Evolutionary conservation across 768 basidiomycete species (phyloP).

Genomic region (Lentinula sp.): DNA sequence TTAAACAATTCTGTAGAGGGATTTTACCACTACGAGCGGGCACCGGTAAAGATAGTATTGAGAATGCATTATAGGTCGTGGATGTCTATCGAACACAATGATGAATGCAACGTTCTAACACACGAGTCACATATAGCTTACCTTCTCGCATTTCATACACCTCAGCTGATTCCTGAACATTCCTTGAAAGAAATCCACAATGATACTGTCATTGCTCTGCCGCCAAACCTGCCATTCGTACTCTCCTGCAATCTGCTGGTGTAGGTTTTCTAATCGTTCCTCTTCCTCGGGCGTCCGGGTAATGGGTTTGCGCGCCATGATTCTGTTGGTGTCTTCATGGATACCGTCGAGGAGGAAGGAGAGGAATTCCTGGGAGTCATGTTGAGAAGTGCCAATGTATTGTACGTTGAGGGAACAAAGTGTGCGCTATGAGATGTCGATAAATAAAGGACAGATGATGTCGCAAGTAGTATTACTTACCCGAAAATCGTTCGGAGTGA

Average conservation of each 20-base stretch:
- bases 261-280: constrained; percentile 80
- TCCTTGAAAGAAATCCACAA: constrained; percentile 97
- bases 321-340: constrained; percentile 82
- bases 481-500: constrained; percentile 79
- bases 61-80: constrained; percentile 95
- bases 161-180: constrained; percentile 89
- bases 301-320: constrained; percentile 64
- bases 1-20: constrained; percentile 74
- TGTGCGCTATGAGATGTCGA: constrained; percentile 24
- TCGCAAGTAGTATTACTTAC: constrained; percentile 30
- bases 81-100: constrained; percentile 61
- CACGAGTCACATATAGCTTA: constrained; percentile 22
- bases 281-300: constrained; percentile 75
- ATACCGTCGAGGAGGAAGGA: constrained; percentile 90
- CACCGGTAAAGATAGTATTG: constrained; percentile 89
- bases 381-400: constrained; percentile 85
- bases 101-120: neutral
- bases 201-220: constrained; percentile 84
- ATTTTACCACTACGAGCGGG: constrained; percentile 63
- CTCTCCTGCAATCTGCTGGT: constrained; percentile 83
- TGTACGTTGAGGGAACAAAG: constrained; percentile 53
- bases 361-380: constrained; percentile 97
- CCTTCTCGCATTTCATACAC: constrained; percentile 87
- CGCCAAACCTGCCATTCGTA: constrained; percentile 92
- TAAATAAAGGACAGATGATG: neutral